Percentiles rank a stretch among this genome's conserved stretches.
These are phyloP conservation scores for Epichloe gansuensis DNA, from an alignment of 2,329 filamentous ascomycete genomes.

Conservation along the genomic window DNA sequence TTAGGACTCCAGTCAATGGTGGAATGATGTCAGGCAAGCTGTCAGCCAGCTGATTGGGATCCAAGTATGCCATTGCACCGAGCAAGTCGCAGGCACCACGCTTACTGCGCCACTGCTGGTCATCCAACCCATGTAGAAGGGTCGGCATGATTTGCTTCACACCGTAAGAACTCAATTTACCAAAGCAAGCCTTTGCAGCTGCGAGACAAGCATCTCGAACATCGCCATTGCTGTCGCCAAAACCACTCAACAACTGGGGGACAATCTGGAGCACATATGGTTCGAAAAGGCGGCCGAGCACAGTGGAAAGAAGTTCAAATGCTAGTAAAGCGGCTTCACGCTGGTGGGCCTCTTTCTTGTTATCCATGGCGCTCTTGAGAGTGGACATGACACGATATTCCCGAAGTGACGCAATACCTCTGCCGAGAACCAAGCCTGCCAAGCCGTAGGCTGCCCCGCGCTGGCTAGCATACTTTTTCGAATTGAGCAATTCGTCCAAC, in stretches of 20 bases:
- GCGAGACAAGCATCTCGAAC: conserved; percentile 89
- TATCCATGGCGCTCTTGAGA: conserved; percentile 72
- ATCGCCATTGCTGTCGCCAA: conserved; percentile 77
- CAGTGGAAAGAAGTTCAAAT: conserved; percentile 77
- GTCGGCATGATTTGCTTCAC: conserved; percentile 91
- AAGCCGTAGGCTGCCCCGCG: conserved; percentile 91
- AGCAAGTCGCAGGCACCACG: conserved; percentile 94
- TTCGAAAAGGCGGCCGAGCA: conserved; percentile 83
- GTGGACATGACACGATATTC: conserved; percentile 79
- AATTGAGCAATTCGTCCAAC: conserved; percentile 67
- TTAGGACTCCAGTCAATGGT: conserved; percentile 82
- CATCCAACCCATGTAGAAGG: conserved; percentile 80
- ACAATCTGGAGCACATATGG: conserved; percentile 95
- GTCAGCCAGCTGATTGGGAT: conserved; percentile 83
- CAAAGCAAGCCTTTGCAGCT: conserved; percentile 87
- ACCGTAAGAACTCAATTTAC: conserved; percentile 84
- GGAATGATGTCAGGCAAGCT: conserved; percentile 96
- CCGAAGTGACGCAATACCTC: conserved; percentile 66
- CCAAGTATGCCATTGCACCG: conserved; percentile 96
- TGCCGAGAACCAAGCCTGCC: conserved; percentile 79
- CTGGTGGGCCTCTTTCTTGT: conserved; percentile 85
- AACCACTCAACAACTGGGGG: conserved; percentile 75
- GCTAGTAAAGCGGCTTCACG: conserved; percentile 80
- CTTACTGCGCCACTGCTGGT: conserved; percentile 95
- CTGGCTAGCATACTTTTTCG: conserved; percentile 84